These are phyloP conservation scores for Zarea fungicola DNA, from an alignment of 2,329 filamentous ascomycete species.

Conservation along the genomic window DNA sequence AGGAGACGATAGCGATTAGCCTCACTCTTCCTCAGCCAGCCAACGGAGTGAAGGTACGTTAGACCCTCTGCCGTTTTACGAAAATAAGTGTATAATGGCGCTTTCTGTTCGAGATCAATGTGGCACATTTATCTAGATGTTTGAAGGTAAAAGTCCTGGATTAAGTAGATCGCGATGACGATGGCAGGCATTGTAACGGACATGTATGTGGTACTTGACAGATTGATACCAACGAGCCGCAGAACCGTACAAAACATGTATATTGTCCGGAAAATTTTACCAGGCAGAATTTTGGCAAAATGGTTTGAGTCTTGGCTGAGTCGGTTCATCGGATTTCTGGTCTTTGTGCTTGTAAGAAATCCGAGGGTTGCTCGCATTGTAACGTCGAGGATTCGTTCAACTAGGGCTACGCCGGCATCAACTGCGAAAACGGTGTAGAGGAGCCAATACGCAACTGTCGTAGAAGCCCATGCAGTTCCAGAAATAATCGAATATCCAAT, in stretches of 20 bases:
- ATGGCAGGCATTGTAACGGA: not conserved
- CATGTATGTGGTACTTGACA: conserved; percentile 1
- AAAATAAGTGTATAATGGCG: conserved; percentile 2
- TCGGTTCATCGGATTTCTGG: not conserved
- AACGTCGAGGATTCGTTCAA: not conserved
- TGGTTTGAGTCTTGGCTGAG: conserved; percentile 2
- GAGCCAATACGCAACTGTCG: not conserved
- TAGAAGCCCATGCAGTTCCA: not conserved
- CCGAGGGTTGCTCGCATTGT: not conserved
- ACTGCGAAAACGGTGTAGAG: not conserved
- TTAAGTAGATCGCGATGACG: not conserved
- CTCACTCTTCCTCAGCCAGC: not conserved
- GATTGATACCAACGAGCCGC: not conserved
- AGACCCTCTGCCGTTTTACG: not conserved
- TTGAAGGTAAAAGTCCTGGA: not conserved
- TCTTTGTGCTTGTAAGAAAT: not conserved
- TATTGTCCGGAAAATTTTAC: not conserved
- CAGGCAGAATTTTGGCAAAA: not conserved
- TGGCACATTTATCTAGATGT: conserved; percentile 6
- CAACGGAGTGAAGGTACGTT: not conserved
- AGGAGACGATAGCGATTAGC: not conserved
- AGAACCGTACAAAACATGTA: not conserved
- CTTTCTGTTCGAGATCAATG: not conserved
- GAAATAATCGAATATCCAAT: not conserved
- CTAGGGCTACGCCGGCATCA: not conserved